Evolutionary conservation across 2,329 filamentous ascomycete species (phyloP).

Genomic region (Pezicula radicicola): DNA sequence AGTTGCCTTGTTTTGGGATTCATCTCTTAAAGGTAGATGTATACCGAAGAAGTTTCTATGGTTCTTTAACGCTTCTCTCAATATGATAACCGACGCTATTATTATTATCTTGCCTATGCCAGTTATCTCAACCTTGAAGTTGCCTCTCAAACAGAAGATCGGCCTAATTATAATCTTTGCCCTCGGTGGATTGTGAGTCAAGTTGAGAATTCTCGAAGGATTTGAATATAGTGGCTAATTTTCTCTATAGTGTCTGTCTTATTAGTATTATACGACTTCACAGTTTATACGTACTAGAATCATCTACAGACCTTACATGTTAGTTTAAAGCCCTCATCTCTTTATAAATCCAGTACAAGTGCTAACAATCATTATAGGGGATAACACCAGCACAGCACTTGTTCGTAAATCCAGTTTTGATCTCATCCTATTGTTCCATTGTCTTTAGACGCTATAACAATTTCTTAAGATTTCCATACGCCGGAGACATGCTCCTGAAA

Average conservation of each 20-base stretch:
- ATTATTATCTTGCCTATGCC: conserved; percentile 11
- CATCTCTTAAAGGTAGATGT: conserved; percentile 1
- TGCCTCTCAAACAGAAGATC: conserved; percentile 12
- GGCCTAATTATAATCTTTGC: conserved; percentile 10
- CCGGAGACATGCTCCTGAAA: too few species aligned
- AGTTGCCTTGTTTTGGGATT: conserved; percentile 11
- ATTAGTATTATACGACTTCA: conserved; percentile 9
- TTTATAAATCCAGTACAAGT: not conserved
- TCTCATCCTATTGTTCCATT: too few species aligned
- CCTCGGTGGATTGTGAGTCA: conserved; percentile 9
- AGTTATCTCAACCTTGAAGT: conserved; percentile 6
- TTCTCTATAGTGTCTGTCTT: conserved; percentile 6
- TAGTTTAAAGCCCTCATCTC: not conserved
- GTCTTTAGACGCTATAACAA: too few species aligned
- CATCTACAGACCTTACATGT: conserved; percentile 8
- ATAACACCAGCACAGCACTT: conserved; percentile 8
- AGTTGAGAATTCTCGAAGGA: not conserved
- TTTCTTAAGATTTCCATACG: too few species aligned
- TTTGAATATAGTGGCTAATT: not conserved
- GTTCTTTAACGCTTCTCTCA: conserved; percentile 12
- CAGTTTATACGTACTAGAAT: conserved; percentile 9
- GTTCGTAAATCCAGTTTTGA: too few species aligned
- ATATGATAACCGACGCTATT: conserved; percentile 12
- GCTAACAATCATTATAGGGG: not conserved
- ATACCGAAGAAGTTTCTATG: conserved; percentile 9